Evolutionary conservation across 345 rosid genomes (phyloP).

Genomic region (Excoecaria agallocha): DNA sequence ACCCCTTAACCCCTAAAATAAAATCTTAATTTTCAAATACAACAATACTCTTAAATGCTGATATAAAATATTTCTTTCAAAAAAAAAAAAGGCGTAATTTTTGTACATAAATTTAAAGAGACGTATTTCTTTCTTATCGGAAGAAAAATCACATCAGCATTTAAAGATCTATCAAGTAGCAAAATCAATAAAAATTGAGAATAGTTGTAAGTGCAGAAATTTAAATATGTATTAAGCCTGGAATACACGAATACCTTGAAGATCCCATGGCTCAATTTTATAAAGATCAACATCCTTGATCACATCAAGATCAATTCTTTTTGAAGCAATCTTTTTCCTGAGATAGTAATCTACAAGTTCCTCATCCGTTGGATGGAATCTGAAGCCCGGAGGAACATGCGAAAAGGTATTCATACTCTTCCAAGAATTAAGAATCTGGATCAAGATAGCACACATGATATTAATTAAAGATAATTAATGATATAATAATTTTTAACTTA

Average conservation of each 20-base stretch:
- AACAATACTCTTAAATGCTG: too few relatives aligned
- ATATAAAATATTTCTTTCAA: too few relatives aligned
- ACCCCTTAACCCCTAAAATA: too few relatives aligned
- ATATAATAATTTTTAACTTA: neutral
- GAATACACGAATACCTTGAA: constrained; percentile 16
- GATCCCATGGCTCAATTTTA: constrained; percentile 34
- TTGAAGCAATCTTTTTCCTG: constrained; percentile 25
- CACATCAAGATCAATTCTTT: constrained; percentile 30
- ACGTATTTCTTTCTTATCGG: too few relatives aligned
- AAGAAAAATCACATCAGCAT: too few relatives aligned
- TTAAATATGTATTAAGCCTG: too few relatives aligned
- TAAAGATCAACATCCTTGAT: constrained; percentile 33
- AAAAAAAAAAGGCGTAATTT: too few relatives aligned
- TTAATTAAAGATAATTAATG: neutral
- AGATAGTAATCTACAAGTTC: constrained; percentile 32
- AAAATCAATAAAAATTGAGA: too few relatives aligned
- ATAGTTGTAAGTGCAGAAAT: too few relatives aligned
- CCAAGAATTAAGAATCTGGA: neutral
- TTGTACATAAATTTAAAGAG: too few relatives aligned
- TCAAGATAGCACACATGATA: neutral
- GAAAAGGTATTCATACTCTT: constrained; percentile 21
- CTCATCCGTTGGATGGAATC: constrained; percentile 32
- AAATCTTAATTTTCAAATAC: too few relatives aligned
- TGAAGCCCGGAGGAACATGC: constrained; percentile 31
- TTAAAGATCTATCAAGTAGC: too few relatives aligned